Conservation (phyloP, 352 stramenopile genomes). For the Phytopythium sindhum region DNA sequence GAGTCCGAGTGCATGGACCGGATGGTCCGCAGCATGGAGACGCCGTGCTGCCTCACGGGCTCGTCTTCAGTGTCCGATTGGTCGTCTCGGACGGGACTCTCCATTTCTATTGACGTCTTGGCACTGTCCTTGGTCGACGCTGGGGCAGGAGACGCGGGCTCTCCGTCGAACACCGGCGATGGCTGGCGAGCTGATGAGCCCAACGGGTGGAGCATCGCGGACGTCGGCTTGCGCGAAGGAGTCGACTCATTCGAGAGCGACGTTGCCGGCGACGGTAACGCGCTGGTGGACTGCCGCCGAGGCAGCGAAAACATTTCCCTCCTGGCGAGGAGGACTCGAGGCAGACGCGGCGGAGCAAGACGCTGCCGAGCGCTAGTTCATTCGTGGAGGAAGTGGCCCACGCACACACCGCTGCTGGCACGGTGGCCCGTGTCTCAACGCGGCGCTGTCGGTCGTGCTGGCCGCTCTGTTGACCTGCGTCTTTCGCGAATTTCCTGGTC, state of each 20-base stretch:
- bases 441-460: not conserved
- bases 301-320: constrained; percentile 34
- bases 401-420: not conserved
- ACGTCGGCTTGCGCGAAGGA: constrained; percentile 2
- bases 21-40: constrained; percentile 23
- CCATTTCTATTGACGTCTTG: not conserved
- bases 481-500: not conserved
- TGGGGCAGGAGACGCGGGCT: constrained; percentile 22
- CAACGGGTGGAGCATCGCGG: constrained; percentile 1
- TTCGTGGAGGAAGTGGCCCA: not conserved
- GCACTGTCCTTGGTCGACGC: constrained; percentile 14
- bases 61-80: not conserved
- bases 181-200: not conserved
- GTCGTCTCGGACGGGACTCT: not conserved
- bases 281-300: constrained; percentile 40
- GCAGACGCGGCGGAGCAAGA: not conserved
- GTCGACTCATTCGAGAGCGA: not conserved
- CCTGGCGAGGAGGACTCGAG: not conserved
- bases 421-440: not conserved
- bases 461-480: not conserved
- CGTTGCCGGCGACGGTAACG: constrained; percentile 13
- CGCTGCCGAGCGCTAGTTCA: constrained; percentile 2
- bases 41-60: not conserved
- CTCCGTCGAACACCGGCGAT: constrained; percentile 11
- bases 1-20: constrained; percentile 22